phyloP scores from a whole-genome alignment of 202 grass and related monocot species.

The Thinopyrum obtusiflorum region DNA sequence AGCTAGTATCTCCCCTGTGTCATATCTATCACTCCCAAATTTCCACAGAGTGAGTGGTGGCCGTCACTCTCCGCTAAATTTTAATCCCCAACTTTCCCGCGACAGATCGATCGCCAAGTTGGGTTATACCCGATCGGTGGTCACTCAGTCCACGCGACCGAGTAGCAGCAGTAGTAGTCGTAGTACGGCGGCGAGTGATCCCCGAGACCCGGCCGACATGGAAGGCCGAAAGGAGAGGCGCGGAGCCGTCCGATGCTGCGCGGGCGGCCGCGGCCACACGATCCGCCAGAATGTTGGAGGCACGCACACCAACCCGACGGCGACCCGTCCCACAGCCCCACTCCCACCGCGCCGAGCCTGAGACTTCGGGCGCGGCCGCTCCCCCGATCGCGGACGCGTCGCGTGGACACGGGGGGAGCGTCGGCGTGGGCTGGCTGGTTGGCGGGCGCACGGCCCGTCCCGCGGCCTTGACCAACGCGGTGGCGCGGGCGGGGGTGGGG shows the following conservation, averaged over 20 bases:
- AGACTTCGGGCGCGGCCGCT: not conserved
- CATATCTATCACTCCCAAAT: not conserved
- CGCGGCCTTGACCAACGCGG: constrained; percentile 18
- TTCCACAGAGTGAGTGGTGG: constrained; percentile 18
- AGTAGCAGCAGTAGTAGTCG: not conserved
- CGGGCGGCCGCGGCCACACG: not conserved
- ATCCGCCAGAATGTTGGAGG: constrained; percentile 26
- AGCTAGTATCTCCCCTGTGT: not conserved
- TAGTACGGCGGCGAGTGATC: not conserved
- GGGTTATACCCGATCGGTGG: constrained; percentile 38
- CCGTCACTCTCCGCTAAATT: not conserved
- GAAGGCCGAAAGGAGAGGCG: constrained; percentile 20
- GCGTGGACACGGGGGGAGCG: not conserved
- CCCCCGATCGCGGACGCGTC: constrained; percentile 16
- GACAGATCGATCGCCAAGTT: constrained; percentile 21
- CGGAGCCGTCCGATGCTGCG: not conserved
- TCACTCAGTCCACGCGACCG: not conserved
- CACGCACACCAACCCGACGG: not conserved
- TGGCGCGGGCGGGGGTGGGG: too few species aligned
- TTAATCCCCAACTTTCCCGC: not conserved
- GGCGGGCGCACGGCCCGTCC: not conserved
- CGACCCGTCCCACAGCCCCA: not conserved
- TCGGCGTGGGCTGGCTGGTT: not conserved
- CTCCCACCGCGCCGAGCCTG: too few species aligned
- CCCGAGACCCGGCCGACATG: constrained; percentile 20